Conservation (phyloP, 1,139 yeast species). For the Candida sanyaensis region DNA sequence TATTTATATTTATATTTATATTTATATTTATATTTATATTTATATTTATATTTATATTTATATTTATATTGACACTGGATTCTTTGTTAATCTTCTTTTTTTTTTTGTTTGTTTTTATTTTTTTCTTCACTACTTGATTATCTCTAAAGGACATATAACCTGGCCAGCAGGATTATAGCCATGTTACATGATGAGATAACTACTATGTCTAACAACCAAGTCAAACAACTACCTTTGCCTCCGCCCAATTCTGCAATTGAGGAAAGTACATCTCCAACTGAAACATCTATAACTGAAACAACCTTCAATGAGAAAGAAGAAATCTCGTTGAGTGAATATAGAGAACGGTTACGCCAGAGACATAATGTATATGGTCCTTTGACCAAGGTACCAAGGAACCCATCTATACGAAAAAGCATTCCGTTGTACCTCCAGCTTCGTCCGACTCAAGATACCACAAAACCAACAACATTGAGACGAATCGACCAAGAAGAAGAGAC, state of each 20-base stretch:
- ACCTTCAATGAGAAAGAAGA: background rate
- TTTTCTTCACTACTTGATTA: background rate
- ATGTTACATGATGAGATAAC: background rate
- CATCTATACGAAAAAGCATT: background rate
- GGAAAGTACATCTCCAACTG: background rate
- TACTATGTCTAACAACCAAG: background rate
- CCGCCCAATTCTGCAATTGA: background rate
- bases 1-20: no score
- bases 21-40: no score
- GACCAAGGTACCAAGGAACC: background rate
- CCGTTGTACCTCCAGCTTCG: background rate
- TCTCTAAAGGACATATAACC: background rate
- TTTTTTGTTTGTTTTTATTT: background rate
- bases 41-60: no score
- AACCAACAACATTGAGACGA: background rate
- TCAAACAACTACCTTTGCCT: background rate
- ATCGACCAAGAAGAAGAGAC: background rate
- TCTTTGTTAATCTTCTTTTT: background rate
- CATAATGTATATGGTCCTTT: constrained; percentile 1
- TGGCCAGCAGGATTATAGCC: background rate
- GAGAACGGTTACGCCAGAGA: constrained; percentile 1
- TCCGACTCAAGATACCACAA: background rate
- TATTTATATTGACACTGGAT: background rate
- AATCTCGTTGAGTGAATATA: constrained; percentile 2
- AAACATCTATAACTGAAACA: background rate